Percentiles rank a stretch among this genome's conserved stretches.
Evolutionary conservation across 306 rosid genomes (phyloP).

Genomic region (Prosopis cineraria): DNA sequence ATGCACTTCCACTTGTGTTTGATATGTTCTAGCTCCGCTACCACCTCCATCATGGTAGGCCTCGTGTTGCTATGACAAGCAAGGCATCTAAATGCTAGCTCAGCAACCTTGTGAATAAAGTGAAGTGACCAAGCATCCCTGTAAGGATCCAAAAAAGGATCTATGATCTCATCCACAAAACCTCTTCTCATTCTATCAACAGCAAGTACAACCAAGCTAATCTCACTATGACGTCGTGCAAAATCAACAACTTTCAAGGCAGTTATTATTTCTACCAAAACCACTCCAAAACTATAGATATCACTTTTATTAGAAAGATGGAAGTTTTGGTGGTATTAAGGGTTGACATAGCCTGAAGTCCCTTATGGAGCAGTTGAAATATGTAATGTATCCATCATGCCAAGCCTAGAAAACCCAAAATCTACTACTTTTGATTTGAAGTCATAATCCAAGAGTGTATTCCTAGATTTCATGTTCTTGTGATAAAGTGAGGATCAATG

Average conservation of each 20-base stretch:
- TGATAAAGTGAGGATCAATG: constrained; percentile 93
- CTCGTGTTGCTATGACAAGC: constrained; percentile 93
- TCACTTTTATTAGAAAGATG: constrained; percentile 96
- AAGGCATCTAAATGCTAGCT: constrained; percentile 97
- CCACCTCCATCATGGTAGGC: constrained; percentile 95
- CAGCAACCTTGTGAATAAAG: constrained; percentile 84
- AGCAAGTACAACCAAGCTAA: constrained; percentile 95
- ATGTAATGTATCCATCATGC: constrained; percentile 80
- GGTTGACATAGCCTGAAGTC: constrained; percentile 96
- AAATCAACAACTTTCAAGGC: constrained; percentile 96
- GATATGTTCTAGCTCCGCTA: constrained; percentile 81
- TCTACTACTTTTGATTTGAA: constrained; percentile 95
- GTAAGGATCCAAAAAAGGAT: constrained; percentile 80
- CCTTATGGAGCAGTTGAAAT: constrained; percentile 99
- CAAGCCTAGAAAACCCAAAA: constrained; percentile 96
- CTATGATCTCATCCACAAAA: constrained; percentile 76
- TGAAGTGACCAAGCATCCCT: constrained; percentile 97
- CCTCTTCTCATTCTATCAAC: constrained; percentile 85
- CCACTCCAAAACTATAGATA: constrained; percentile 96
- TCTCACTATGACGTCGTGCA: constrained; percentile 68
- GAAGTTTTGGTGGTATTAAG: constrained; percentile 94
- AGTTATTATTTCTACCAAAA: constrained; percentile 90
- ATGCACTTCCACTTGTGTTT: constrained; percentile 79
- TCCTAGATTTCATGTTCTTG: constrained; percentile 90
- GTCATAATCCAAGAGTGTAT: constrained; percentile 75